Percentiles rank a stretch among this genome's conserved stretches.
phyloP scores from a whole-genome alignment of 805 yeast species.

The Candida nanaspora region DNA sequence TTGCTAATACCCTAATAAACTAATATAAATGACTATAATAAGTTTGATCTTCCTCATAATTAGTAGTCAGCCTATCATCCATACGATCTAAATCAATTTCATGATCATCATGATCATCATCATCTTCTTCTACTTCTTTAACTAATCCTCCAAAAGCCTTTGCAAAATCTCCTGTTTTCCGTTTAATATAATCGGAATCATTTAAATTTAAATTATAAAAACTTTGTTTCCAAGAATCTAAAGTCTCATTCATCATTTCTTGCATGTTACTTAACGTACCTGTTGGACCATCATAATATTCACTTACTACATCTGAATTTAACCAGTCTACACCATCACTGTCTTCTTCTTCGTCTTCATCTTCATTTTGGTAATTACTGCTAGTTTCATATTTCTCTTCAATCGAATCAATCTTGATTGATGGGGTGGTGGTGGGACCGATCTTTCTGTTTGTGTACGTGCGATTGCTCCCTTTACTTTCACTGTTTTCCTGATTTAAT shows the following conservation, averaged over 20 bases:
- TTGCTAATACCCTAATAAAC: not conserved
- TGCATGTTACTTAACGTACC: slow-evolving; percentile 62
- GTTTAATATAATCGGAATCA: too few species aligned
- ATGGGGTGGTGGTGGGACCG: too few species aligned
- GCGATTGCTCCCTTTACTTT: not conserved
- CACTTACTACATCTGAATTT: slow-evolving; percentile 31
- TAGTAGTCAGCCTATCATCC: not conserved
- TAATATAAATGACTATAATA: not conserved
- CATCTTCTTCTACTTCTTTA: not conserved
- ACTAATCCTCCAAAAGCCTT: not conserved
- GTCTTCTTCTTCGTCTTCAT: slow-evolving; percentile 6
- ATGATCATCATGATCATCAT: not conserved
- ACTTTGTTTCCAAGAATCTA: slow-evolving; percentile 17
- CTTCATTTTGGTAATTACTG: not conserved
- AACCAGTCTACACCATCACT: slow-evolving; percentile 43
- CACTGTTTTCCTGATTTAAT: not conserved
- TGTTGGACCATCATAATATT: slow-evolving; percentile 53
- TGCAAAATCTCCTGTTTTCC: not conserved
- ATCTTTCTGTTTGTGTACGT: not conserved
- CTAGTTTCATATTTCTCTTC: not conserved
- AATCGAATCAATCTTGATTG: not conserved
- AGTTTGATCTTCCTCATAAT: not conserved
- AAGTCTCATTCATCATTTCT: slow-evolving; percentile 29
- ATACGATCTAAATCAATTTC: not conserved
- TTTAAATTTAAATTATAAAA: too few species aligned